Conservation (phyloP, 1,284 basidiomycete species). For the Ceratobasidium sp. region DNA sequence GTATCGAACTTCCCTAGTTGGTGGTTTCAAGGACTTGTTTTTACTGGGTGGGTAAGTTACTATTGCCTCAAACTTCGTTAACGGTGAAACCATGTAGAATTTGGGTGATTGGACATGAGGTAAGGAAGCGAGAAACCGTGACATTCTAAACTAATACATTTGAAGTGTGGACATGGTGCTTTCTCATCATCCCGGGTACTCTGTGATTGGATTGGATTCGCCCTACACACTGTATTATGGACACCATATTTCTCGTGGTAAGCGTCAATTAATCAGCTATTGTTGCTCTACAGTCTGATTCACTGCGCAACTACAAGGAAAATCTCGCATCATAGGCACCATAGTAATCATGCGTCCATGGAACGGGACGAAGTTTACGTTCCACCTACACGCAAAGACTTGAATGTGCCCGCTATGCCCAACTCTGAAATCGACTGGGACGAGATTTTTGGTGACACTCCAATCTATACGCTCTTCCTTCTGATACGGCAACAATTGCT, state of each 20-base stretch:
- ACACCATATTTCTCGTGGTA: constrained; percentile 53
- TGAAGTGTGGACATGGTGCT: constrained; percentile 31
- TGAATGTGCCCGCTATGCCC: constrained; percentile 12
- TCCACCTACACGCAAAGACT: constrained; percentile 31
- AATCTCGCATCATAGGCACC: constrained; percentile 53
- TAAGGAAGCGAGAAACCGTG: constrained; percentile 48
- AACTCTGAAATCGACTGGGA: constrained; percentile 37
- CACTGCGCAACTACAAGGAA: constrained; percentile 41
- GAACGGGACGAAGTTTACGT: constrained; percentile 61
- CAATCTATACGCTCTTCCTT: constrained; percentile 36
- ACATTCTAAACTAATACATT: background rate
- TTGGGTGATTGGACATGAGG: constrained; percentile 70
- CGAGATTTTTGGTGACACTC: constrained; percentile 37
- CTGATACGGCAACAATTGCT: constrained; percentile 42
- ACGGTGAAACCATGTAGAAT: constrained; percentile 51
- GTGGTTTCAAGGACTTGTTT: constrained; percentile 67
- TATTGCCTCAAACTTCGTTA: background rate
- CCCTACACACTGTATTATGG: constrained; percentile 49
- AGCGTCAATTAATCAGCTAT: background rate
- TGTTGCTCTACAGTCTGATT: background rate
- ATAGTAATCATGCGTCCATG: constrained; percentile 60
- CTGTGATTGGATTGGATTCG: constrained; percentile 36
- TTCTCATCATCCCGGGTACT: constrained; percentile 42
- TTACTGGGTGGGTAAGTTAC: constrained; percentile 44
- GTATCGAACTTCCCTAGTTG: constrained; percentile 50